These are phyloP conservation scores for Salix suchowensis DNA, from an alignment of 345 rosid species.

Conservation along the genomic window DNA sequence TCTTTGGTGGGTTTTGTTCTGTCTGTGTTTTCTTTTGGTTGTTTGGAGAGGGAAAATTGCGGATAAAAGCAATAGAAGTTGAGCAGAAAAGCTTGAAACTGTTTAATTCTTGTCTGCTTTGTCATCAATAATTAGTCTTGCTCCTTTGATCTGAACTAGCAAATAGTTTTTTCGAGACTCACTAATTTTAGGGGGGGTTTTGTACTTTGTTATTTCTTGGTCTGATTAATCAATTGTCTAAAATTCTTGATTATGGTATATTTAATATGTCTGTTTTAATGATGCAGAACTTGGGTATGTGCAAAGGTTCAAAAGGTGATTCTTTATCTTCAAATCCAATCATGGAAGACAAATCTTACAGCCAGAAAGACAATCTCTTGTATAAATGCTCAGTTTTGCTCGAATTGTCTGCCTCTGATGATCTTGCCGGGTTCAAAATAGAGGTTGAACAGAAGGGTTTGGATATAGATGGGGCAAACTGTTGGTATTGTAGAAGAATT, in stretches of 20 bases:
- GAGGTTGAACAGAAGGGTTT: constrained; percentile 48
- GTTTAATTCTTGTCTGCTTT: background rate
- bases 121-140: background rate
- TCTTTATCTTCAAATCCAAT: constrained; percentile 27
- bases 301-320: constrained; percentile 42
- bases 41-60: constrained; percentile 6
- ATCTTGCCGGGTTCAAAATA: constrained; percentile 47
- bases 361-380: constrained; percentile 23
- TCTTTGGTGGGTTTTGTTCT: background rate
- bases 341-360: constrained; percentile 45
- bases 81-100: background rate
- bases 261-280: constrained; percentile 9
- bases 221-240: background rate
- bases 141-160: background rate
- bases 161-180: background rate
- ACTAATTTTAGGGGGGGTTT: background rate
- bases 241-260: background rate
- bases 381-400: constrained; percentile 51
- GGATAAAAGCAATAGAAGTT: background rate
- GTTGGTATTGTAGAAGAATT: constrained; percentile 73
- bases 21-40: background rate
- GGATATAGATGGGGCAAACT: constrained; percentile 47
- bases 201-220: background rate
- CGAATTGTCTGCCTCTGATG: constrained; percentile 67
- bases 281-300: constrained; percentile 56